Conservation (phyloP, 192 early-diverging fungal genomes). For the Backusella luteola region DNA sequence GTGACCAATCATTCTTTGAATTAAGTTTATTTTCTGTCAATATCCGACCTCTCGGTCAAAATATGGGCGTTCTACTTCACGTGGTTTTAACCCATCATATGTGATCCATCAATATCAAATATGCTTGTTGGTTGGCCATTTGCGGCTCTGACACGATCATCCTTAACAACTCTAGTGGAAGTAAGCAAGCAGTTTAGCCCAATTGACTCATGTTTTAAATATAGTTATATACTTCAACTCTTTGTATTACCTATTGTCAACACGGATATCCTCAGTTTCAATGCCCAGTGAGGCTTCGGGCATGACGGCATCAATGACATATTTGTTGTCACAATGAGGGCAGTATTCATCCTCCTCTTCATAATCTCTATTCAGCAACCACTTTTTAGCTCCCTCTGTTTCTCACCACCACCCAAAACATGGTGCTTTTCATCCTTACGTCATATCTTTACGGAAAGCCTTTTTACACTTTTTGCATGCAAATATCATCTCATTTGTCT, state of each 20-base stretch:
- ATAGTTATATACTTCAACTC: background rate
- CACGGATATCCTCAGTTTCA: slow-evolving; percentile 90
- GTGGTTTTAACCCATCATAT: slow-evolving; percentile 27
- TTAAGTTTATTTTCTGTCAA: background rate
- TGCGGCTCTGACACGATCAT: slow-evolving; percentile 15
- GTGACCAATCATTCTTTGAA: background rate
- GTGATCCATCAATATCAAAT: slow-evolving; percentile 29
- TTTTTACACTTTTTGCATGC: slow-evolving; percentile 96
- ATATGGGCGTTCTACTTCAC: background rate
- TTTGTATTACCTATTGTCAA: slow-evolving; percentile 57
- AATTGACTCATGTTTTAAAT: background rate
- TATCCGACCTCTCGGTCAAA: slow-evolving; percentile 9
- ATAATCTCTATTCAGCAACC: slow-evolving; percentile 65
- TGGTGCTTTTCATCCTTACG: slow-evolving; percentile 1
- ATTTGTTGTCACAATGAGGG: slow-evolving; percentile 98
- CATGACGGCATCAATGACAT: slow-evolving; percentile 88
- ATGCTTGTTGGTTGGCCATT: slow-evolving; percentile 22
- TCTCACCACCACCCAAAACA: background rate
- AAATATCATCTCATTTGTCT: slow-evolving; percentile 90
- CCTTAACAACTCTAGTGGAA: slow-evolving; percentile 24
- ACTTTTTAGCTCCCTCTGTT: background rate
- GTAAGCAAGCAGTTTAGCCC: background rate
- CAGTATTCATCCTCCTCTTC: slow-evolving; percentile 97
- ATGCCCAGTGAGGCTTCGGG: slow-evolving; percentile 83
- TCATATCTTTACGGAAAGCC: slow-evolving; percentile 26